A percentile compares a stretch with the other conserved stretches of the same genome.
These are phyloP conservation scores for Petunia hybrid DNA, from an alignment of 305 asterid species.

Conservation along the genomic window DNA sequence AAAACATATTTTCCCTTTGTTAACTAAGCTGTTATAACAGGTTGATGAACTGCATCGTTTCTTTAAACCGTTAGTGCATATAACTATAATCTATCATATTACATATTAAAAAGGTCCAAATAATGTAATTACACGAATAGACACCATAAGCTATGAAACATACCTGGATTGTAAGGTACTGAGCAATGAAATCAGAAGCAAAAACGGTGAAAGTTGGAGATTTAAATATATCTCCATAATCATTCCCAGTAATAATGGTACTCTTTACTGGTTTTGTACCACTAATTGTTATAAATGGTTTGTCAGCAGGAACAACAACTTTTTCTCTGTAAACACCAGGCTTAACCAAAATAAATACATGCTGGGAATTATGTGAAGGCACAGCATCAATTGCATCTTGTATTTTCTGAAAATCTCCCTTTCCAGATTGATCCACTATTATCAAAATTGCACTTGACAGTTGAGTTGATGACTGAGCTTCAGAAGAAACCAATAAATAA, in stretches of 20 bases:
- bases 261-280: constrained; percentile 34
- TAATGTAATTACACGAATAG: not conserved
- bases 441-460: constrained; percentile 30
- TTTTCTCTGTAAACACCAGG: constrained; percentile 53
- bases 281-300: constrained; percentile 54
- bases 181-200: constrained; percentile 52
- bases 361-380: constrained; percentile 40
- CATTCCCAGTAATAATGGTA: constrained; percentile 44
- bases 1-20: not conserved
- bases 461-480: constrained; percentile 1
- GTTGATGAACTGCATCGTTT: not conserved
- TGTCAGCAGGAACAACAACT: constrained; percentile 48
- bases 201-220: constrained; percentile 54
- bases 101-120: not conserved
- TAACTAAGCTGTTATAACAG: not conserved
- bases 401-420: constrained; percentile 47
- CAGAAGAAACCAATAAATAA: not conserved
- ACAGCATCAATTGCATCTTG: constrained; percentile 59
- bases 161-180: constrained; percentile 54
- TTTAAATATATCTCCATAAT: constrained; percentile 44
- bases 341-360: constrained; percentile 40
- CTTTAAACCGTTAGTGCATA: not conserved
- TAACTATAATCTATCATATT: not conserved
- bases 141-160: not conserved
- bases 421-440: constrained; percentile 48